Evolutionary conservation across 208 protist genomes (phyloP), one percentile per base, ranked within the genome.

Genomic region (Blastocrithidia nonstop): DNA sequence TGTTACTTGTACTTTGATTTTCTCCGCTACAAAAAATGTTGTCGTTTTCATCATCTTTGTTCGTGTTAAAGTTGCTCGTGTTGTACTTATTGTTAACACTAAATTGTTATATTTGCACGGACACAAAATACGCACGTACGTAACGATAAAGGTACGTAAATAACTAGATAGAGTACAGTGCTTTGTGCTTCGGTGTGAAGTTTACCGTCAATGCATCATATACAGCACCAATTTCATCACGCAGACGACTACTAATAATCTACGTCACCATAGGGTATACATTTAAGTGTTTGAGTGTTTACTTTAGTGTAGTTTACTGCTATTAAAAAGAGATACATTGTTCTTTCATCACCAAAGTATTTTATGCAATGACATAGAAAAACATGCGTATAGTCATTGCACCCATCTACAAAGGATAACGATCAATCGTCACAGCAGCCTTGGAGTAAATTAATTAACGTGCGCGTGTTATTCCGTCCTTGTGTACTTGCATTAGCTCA

Each of bases 341-440:
- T 41, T 68, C 62, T 5, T 57, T 41, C 17, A 20, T 52, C 15
- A 82, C 64, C 15, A 64, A 58, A 9, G 66, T 59, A 39, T 88
- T 70, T 21, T 66, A 84, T 5, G 51, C 68, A 38, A 63, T 51
- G 7, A 85, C 61, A 35, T 83, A 77, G 25, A 82, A 59, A 47
- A 85, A 88, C 9, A 88, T 60, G 0, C 79, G 73, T 36, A 78
- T 61, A 19, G 71, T 66, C 58, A 88, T 63, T 13, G 57, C 53
- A 6, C 61, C 63, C 41, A 84, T 61, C 29, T 88, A 73, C 6
- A 88, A 39, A 17, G 74, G 54, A n/a, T 50, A 40, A 9, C 57
- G 53, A 24, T 75, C 55, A 21, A 68, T 33, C 22, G 50, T 68
- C 2, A 45, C 38, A 16, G 61, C 45, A 4, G 33, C 60, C 20